These are phyloP conservation scores for Geotrichum macrosporum DNA, from an alignment of 1,139 yeast species.

Conservation along the genomic window DNA sequence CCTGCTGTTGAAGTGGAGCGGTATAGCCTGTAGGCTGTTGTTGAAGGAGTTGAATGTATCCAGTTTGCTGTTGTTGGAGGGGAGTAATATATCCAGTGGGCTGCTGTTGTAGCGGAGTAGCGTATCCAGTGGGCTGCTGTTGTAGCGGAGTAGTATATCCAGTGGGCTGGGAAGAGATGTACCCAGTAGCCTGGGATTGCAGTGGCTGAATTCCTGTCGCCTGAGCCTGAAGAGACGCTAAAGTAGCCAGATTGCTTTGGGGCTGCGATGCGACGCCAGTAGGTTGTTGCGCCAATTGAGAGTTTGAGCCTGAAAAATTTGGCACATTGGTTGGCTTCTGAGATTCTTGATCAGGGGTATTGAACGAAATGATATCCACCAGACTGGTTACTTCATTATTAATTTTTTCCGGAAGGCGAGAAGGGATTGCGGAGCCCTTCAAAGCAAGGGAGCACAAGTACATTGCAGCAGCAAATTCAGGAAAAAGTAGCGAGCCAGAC, in stretches of 20 bases:
- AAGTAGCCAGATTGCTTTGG: slow-evolving; percentile 30
- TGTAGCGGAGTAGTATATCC: slow-evolving; percentile 36
- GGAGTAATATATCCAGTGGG: slow-evolving; percentile 36
- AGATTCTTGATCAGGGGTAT: slow-evolving; percentile 58
- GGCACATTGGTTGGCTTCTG: slow-evolving; percentile 34
- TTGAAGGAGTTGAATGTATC: slow-evolving; percentile 40
- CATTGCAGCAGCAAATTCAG: slow-evolving; percentile 91
- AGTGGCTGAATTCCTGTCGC: slow-evolving; percentile 37
- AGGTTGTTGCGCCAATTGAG: slow-evolving; percentile 16
- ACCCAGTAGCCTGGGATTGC: slow-evolving; percentile 35
- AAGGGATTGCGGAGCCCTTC: slow-evolving; percentile 75
- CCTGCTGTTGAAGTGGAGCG: slow-evolving; percentile 37
- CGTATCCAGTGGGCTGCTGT: slow-evolving; percentile 42
- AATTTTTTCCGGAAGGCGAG: slow-evolving; percentile 63
- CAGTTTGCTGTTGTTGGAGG: slow-evolving; percentile 40
- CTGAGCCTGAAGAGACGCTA: slow-evolving; percentile 43
- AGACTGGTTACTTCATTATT: slow-evolving; percentile 79
- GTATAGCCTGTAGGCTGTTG: slow-evolving; percentile 41
- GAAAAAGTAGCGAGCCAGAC: slow-evolving; percentile 80
- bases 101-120: slow-evolving; percentile 31
- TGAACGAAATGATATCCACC: slow-evolving; percentile 82
- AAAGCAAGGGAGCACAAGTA: slow-evolving; percentile 77
- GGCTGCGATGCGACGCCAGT: slow-evolving; percentile 28
- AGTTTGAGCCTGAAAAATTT: slow-evolving; percentile 27
- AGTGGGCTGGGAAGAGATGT: slow-evolving; percentile 31